Evolutionary conservation across 495 filamentous ascomycete genomes (phyloP).

Genomic region (Penicillium maclennaniae): DNA sequence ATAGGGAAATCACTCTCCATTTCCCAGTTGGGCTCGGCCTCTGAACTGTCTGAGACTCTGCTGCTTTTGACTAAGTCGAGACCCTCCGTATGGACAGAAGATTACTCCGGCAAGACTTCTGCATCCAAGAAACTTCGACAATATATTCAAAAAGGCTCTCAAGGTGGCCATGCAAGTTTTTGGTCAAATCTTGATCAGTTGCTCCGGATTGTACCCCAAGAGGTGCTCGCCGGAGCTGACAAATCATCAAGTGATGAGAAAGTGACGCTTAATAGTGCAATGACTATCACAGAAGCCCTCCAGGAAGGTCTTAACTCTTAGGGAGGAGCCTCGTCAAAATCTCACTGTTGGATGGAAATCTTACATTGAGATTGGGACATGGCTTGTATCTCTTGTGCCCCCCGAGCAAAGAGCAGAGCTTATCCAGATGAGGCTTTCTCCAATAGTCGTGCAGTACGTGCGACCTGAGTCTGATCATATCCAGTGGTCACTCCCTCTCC

Average conservation of each 20-base stretch:
- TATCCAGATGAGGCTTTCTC: conserved; percentile 46
- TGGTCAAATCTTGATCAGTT: conserved; percentile 66
- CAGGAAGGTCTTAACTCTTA: conserved; percentile 62
- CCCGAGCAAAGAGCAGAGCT: conserved; percentile 48
- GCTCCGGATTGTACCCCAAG: conserved; percentile 54
- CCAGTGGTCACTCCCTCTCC: conserved; percentile 48
- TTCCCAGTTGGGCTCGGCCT: conserved; percentile 67
- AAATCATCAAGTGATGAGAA: conserved; percentile 35
- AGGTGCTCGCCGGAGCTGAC: conserved; percentile 46
- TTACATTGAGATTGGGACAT: conserved; percentile 59
- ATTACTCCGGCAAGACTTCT: conserved; percentile 63
- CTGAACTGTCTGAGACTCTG: conserved; percentile 62
- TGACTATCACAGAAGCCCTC: conserved; percentile 56
- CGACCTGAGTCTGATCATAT: conserved; percentile 38
- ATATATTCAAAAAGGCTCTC: conserved; percentile 82
- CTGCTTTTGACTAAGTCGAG: conserved; percentile 54
- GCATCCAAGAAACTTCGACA: conserved; percentile 58
- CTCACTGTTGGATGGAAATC: conserved; percentile 62
- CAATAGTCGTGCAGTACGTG: conserved; percentile 57
- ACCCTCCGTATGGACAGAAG: conserved; percentile 71
- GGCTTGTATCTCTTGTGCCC: conserved; percentile 44
- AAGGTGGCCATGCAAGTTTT: conserved; percentile 61
- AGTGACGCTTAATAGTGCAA: conserved; percentile 25
- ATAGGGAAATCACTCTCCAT: conserved; percentile 64
- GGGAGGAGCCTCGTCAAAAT: conserved; percentile 69